Conservation (phyloP, 2,329 filamentous ascomycete species). For the Madurella fahalii region DNA sequence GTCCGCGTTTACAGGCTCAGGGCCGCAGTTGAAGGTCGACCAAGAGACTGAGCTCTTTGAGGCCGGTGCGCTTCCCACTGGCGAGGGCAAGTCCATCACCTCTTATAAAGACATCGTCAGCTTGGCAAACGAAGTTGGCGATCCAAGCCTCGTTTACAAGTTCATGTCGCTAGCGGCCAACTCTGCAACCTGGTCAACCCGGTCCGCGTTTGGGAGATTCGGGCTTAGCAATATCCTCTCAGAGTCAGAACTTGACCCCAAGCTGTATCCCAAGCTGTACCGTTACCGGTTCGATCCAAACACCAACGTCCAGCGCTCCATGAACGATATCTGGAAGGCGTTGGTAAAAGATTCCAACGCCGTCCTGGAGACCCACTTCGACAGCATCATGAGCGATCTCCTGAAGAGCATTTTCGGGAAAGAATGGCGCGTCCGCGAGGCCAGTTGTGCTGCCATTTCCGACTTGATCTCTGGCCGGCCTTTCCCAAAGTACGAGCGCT, state of each 20-base stretch:
- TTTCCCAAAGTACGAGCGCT: slow-evolving; percentile 73
- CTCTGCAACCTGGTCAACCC: slow-evolving; percentile 94
- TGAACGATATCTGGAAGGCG: slow-evolving; percentile 97
- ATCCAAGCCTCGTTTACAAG: slow-evolving; percentile 93
- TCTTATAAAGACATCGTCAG: slow-evolving; percentile 98
- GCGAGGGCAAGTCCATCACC: slow-evolving; percentile 82
- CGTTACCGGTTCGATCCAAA: slow-evolving; percentile 95
- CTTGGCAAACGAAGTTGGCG: slow-evolving; percentile 91
- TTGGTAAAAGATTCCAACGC: slow-evolving; percentile 82
- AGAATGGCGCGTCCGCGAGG: slow-evolving; percentile 91
- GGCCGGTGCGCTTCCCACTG: slow-evolving; percentile 81
- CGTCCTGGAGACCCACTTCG: slow-evolving; percentile 77
- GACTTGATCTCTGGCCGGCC: slow-evolving; percentile 81
- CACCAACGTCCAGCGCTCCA: slow-evolving; percentile 83
- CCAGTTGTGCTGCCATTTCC: slow-evolving; percentile 83
- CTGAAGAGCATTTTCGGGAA: slow-evolving; percentile 80
- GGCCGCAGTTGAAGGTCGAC: slow-evolving; percentile 73
- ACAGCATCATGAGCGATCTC: slow-evolving; percentile 83
- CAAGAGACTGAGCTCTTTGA: slow-evolving; percentile 93
- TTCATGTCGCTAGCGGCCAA: slow-evolving; percentile 98
- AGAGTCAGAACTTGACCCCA: slow-evolving; percentile 82
- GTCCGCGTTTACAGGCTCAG: slow-evolving; percentile 77
- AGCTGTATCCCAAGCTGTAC: slow-evolving; percentile 91
- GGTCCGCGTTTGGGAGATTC: slow-evolving; percentile 91
- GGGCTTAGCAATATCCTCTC: slow-evolving; percentile 89